Evolutionary conservation across 2,329 filamentous ascomycete genomes (phyloP), one percentile per base, ranked within the genome.

Genomic region (Cercospora brassicicola): DNA sequence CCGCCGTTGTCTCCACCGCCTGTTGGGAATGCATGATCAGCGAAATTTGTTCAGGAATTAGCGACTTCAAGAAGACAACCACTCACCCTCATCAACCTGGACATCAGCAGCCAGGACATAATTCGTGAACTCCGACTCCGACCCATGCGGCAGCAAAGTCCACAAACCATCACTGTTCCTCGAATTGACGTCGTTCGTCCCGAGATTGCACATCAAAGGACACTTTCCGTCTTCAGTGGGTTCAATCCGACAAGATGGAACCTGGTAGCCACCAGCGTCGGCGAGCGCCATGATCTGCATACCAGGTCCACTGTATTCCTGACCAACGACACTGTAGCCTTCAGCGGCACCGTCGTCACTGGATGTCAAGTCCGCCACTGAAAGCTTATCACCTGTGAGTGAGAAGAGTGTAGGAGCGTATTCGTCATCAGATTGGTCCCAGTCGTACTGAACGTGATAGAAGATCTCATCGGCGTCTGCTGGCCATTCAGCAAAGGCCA

Each of bases 391-490:
- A 4, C 26, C 26, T 3, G 26, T 9, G 15, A 57, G 53, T 23
- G 55, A 30, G 55, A 33, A 33, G 7, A 57, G 15, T n/a, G 55
- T 57, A 6, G 55, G 55, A 20, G 26, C 26, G 5, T 57, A 57
- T 33, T 57, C 55, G 6, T 57, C 55, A 11, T 57, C 55, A 6
- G 55, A 57, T 5, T 57, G 55, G 13, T 57, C 55, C 55, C 55
- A 57, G 8, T 57, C 55, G 55, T 57, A 57, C 33, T 57, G 55
- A 28, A 57, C 33, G 55, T 57, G 55, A 11, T 57, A 57, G n/a
- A 33, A 18, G 28, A 53, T 53, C 9, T 53, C 48, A 2, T 53
- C 55, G 8, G 55, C 55, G 3, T 57, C 55, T 4, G 30, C 55
- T 0, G 55, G 55, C 55, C 55, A 57, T 2, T 57, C 55, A 5